Percentiles rank a stretch among this genome's conserved stretches.
Conservation (phyloP, 306 rosid genomes). For the Rosa multiflora region DNA sequence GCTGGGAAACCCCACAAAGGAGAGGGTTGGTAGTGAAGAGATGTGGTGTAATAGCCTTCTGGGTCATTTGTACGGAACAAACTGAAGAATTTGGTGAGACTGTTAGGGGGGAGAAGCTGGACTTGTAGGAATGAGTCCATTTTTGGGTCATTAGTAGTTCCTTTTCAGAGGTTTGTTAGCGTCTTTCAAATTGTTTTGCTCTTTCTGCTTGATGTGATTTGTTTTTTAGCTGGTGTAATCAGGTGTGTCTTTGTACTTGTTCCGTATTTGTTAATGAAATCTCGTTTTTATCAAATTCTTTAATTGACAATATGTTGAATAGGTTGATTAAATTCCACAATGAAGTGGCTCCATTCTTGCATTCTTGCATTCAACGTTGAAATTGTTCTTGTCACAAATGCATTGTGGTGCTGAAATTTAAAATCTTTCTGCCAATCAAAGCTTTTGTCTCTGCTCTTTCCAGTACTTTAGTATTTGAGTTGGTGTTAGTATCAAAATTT, state of each 20-base stretch:
- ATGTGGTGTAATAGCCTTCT: not conserved
- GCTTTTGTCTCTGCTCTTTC: not conserved
- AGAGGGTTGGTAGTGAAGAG: not conserved
- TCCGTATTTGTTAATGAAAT: not conserved
- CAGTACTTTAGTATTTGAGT: not conserved
- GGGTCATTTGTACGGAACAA: not conserved
- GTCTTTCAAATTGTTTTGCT: not conserved
- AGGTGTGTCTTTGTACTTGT: not conserved
- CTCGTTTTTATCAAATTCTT: too few relatives aligned
- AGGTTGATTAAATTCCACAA: not conserved
- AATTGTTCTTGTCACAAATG: not conserved
- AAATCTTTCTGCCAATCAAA: not conserved
- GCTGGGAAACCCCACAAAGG: too few relatives aligned
- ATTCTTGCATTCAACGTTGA: not conserved
- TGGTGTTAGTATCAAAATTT: not conserved
- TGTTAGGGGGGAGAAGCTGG: not conserved
- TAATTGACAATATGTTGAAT: not conserved
- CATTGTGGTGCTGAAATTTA: not conserved
- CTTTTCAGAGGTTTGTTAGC: not conserved
- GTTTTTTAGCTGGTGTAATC: not conserved
- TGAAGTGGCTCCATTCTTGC: not conserved
- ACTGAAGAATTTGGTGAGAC: not conserved
- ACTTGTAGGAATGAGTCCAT: not conserved
- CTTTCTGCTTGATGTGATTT: not conserved
- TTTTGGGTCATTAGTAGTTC: not conserved